Evolutionary conservation across 1,139 yeast genomes (phyloP).

Genomic region (Candida dubliniensis): DNA sequence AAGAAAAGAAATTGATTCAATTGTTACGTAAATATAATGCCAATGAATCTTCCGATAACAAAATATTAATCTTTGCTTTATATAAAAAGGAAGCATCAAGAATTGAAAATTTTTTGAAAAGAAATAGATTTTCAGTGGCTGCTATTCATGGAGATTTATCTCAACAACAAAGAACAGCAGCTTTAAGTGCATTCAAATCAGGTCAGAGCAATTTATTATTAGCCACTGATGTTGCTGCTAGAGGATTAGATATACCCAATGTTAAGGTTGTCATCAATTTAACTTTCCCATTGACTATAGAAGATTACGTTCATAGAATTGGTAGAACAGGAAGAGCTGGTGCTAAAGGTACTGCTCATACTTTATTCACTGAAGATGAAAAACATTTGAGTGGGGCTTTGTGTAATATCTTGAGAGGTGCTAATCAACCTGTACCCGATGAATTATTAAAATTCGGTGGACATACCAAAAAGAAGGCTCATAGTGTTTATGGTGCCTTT

Average conservation of each 20-base stretch:
- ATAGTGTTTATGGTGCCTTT: constrained; percentile 95
- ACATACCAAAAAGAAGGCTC: constrained; percentile 96
- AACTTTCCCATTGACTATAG: constrained; percentile 96
- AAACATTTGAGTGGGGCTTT: constrained; percentile 95
- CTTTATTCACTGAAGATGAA: constrained; percentile 94
- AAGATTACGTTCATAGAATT: constrained; percentile 96
- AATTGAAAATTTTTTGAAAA: constrained; percentile 71
- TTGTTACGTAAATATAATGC: constrained; percentile 72
- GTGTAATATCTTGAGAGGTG: constrained; percentile 88
- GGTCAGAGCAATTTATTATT: constrained; percentile 76
- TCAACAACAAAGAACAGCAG: constrained; percentile 89
- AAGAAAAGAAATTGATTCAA: constrained; percentile 74
- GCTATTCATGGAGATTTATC: constrained; percentile 96
- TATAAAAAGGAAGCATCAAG: constrained; percentile 96
- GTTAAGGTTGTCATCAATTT: constrained; percentile 94
- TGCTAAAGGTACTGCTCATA: constrained; percentile 89
- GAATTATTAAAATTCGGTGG: constrained; percentile 94
- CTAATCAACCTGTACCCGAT: constrained; percentile 95
- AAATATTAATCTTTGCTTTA: constrained; percentile 86
- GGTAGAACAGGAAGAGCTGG: constrained; percentile 99
- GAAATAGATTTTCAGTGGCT: constrained; percentile 77
- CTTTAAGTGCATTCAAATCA: constrained; percentile 79
- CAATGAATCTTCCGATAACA: constrained; percentile 65
- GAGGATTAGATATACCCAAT: constrained; percentile 97
- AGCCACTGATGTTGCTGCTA: constrained; percentile 98